phyloP scores from a whole-genome alignment of 2,329 filamentous ascomycete genomes.

The Colletotrichum sansevieriae region DNA sequence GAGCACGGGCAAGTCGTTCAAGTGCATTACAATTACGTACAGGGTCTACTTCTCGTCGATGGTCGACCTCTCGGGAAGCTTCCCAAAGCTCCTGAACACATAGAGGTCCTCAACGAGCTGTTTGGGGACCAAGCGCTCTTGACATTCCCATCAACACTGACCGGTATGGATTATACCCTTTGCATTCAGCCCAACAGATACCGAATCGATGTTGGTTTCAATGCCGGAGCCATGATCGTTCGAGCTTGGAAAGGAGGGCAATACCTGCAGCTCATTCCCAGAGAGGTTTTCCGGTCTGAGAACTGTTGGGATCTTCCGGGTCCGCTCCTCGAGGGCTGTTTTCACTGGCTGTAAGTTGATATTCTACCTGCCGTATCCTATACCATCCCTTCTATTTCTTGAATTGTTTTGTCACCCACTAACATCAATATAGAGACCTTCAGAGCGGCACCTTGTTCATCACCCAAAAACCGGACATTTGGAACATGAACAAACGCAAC shows the following conservation, averaged over 20 bases:
- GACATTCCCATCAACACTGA: conserved; percentile 63
- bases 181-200: conserved; percentile 51
- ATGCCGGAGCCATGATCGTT: conserved; percentile 56
- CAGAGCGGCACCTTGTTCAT: conserved; percentile 37
- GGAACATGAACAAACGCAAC: conserved; percentile 42
- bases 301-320: conserved; percentile 62
- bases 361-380: too few relatives aligned
- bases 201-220: conserved; percentile 68
- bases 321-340: conserved; percentile 62
- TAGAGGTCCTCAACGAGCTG: conserved; percentile 58
- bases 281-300: conserved; percentile 46
- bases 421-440: conserved; percentile 51
- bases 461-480: conserved; percentile 45
- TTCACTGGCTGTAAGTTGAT: conserved; percentile 66
- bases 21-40: conserved; percentile 52
- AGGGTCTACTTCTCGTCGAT: conserved; percentile 53
- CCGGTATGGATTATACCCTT: conserved; percentile 65
- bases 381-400: neutral
- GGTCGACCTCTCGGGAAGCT: conserved; percentile 57
- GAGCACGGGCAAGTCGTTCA: conserved; percentile 44
- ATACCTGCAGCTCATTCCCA: conserved; percentile 50
- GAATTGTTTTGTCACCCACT: neutral
- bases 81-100: conserved; percentile 62
- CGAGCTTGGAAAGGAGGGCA: conserved; percentile 49
- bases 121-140: conserved; percentile 67